Evolutionary conservation across 2,329 filamentous ascomycete species (phyloP), one percentile per base, ranked within the genome.

Genomic region (Colletotrichum sp.): DNA sequence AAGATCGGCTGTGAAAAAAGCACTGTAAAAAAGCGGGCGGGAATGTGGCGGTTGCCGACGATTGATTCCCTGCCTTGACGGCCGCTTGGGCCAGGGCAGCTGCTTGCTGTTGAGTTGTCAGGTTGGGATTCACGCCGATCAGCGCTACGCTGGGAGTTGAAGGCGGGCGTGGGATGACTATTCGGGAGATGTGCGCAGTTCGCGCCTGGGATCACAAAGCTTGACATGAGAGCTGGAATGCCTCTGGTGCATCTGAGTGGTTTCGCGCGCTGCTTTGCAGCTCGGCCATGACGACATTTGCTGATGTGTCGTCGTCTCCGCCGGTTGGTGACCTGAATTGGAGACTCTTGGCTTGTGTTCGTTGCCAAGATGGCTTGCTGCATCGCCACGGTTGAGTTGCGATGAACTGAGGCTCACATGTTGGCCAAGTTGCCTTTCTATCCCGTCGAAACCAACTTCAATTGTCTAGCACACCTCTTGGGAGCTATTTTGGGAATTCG

Each of bases 401-500:
- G 34, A 75, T 58, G 62, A 72, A 66, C 71, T 34, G 60, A 36
- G 34, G 18, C 22, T 18, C 32, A 32, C 55, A 27, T 18, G 13
- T 28, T 32, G 70, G 22, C 48, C 18, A n/a, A 60, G 30, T 34
- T 8, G 34, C 16, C 28, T 16, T 28, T 52, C 39, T 6, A 18
- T 22, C 10, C 30, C 12, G 7, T 22, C 18, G 30, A n/a, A 16
- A 36, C 30, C 30, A 62, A n/a, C 18, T 22, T 22, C 28, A 34
- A 34, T n/a, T 13, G 7, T 36, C 15, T 13, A 28, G 16, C 16
- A 28, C 43, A 27, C 22, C 25, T 39, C 36, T 22, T 25, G 13
- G 27, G n/a, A 30, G 43, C 64, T 75, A 75, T 75, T 75, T 73
- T 32, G 4, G 69, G 69, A 67, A 34, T 27, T 22, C 25, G 34